Conservation (phyloP, 345 rosid species). For the Moricandia arvensis region DNA sequence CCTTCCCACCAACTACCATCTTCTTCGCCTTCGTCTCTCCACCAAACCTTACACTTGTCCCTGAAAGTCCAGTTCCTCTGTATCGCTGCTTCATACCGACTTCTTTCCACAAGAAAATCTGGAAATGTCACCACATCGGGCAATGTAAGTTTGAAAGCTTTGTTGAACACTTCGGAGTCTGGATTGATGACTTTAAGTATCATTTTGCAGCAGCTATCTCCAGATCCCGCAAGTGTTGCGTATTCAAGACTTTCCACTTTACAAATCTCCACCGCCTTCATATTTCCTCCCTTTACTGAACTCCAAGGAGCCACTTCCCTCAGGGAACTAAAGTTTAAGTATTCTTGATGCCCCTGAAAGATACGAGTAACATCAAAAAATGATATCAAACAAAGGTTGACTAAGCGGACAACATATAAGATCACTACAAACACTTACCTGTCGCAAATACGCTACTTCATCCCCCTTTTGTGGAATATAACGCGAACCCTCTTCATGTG, state of each 20-base stretch:
- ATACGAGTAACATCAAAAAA: slow-evolving; percentile 1
- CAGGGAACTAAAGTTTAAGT: slow-evolving; percentile 40
- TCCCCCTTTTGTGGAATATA: slow-evolving; percentile 95
- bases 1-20: slow-evolving; percentile 98
- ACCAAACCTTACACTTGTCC: slow-evolving; percentile 95
- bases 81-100: slow-evolving; percentile 78
- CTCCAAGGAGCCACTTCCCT: slow-evolving; percentile 80
- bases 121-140: slow-evolving; percentile 88
- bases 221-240: slow-evolving; percentile 85
- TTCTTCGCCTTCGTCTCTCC: slow-evolving; percentile 83
- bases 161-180: slow-evolving; percentile 50
- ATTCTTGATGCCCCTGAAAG: slow-evolving; percentile 94
- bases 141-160: slow-evolving; percentile 65
- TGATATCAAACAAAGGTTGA: slow-evolving; percentile 7
- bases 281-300: slow-evolving; percentile 46
- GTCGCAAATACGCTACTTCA: slow-evolving; percentile 83
- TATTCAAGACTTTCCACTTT: slow-evolving; percentile 79
- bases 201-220: slow-evolving; percentile 98
- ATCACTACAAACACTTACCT: slow-evolving; percentile 48
- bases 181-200: slow-evolving; percentile 76
- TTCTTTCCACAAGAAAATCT: slow-evolving; percentile 94
- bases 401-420: slow-evolving; percentile 5
- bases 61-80: slow-evolving; percentile 82
- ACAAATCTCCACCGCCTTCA: slow-evolving; percentile 86
- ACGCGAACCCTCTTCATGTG: slow-evolving; percentile 83